Conservation (phyloP, 192 early-diverging fungal species). For the Coemansia sp. region DNA sequence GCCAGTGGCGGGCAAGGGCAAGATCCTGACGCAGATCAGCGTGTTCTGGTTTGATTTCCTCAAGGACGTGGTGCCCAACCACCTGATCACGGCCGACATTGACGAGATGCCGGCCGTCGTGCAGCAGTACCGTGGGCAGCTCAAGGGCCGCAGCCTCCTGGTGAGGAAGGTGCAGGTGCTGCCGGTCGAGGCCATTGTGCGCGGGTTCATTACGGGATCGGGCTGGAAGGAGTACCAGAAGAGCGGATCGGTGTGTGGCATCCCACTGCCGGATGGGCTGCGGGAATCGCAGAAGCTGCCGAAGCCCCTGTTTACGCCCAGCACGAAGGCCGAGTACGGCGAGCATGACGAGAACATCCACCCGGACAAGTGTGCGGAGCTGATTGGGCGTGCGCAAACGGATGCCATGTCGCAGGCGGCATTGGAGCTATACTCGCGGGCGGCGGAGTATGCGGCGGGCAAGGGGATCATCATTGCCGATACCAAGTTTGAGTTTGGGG, state of each 20-base stretch:
- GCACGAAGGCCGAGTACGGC: slow-evolving; percentile 98
- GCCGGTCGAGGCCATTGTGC: slow-evolving; percentile 96
- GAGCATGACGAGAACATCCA: slow-evolving; percentile 99
- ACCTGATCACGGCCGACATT: slow-evolving; percentile 91
- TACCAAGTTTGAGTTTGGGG: slow-evolving; percentile 99
- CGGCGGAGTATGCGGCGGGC: slow-evolving; percentile 71
- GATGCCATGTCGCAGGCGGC: slow-evolving; percentile 68
- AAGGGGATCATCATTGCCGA: slow-evolving; percentile 98
- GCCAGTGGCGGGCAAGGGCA: slow-evolving; percentile 89
- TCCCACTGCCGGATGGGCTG: slow-evolving; percentile 71
- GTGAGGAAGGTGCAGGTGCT: slow-evolving; percentile 88
- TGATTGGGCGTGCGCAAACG: slow-evolving; percentile 79
- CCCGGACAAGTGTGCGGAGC: slow-evolving; percentile 75
- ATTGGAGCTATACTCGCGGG: slow-evolving; percentile 74
- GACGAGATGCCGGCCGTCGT: slow-evolving; percentile 85
- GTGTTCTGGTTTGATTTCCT: slow-evolving; percentile 94
- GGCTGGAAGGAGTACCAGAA: slow-evolving; percentile 94
- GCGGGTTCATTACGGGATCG: slow-evolving; percentile 96
- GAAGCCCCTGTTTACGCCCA: slow-evolving; percentile 87
- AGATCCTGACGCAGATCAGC: slow-evolving; percentile 91
- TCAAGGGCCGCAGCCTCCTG: slow-evolving; percentile 85
- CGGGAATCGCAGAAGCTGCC: slow-evolving; percentile 80
- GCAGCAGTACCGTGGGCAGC: slow-evolving; percentile 82
- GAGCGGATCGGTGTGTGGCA: slow-evolving; percentile 90
- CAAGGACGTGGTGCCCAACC: slow-evolving; percentile 86